Evolutionary conservation across 768 basidiomycete genomes (phyloP), one percentile per base, ranked within the genome.

Genomic region (Trametopsis cervina): DNA sequence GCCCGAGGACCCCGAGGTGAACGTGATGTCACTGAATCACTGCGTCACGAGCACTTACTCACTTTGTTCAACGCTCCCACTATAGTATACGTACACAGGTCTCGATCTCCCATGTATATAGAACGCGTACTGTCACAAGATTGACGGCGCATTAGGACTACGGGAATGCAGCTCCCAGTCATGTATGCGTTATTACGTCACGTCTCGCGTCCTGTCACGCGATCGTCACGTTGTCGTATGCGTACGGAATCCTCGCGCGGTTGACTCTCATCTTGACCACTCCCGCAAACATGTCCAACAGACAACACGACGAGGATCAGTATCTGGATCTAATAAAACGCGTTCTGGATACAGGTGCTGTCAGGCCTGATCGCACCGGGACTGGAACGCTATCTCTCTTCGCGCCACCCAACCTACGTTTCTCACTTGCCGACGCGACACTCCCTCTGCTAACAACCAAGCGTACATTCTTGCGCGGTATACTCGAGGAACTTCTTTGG

Each of bases 371-470:
- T 61, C 82, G 95, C 42, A 99, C 95, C 0, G 95, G 95, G 15
- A 97, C 95, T 0, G 95, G 95, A 46, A 97, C 94, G 9, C 68
- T 89, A 56, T 85, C 94, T 42, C 63, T 95, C 63, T 98, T 99
- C 61, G 94, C 93, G 0, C 95, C 95, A 4, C 87, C 85, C 2
- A 75, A 83, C 11, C 71, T 99, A 43, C 87, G 93, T 13, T 99
- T 99, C 74, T 86, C 88, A 13, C 84, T 98, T 48, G 68, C 77
- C 4, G 63, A 86, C 62, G 69, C 74, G 44, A 78, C 83, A 3
- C 73, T 99, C 3, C 95, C 95, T 2, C 78, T 98, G 12, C 73
- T 97, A 33, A 97, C 95, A 17, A 99, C 95, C 0, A 99, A 99
- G 64, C 83, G 89, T 50, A 95, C 92, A 2, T 98, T 96, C 61